Base-by-base conservation (phyloP, 108 stramenopile species). In the Pseudonitzschia delicatissima region DNA sequence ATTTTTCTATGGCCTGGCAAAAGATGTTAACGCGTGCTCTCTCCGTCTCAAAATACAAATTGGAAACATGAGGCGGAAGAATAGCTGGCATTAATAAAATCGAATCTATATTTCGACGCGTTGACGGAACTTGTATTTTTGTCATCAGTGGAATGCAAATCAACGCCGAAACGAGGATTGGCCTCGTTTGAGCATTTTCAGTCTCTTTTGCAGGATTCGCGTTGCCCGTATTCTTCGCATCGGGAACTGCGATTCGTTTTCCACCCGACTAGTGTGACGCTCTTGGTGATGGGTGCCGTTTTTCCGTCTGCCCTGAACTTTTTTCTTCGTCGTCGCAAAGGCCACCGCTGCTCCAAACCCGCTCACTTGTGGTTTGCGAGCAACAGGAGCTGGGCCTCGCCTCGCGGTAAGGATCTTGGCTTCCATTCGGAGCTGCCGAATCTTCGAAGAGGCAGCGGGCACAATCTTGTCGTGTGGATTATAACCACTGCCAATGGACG, bases 301-400 rank as follows among this genome's bases (percentile, higher is more conserved):
- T n/a, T 73, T 60, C 37, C 32, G 27, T 61, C 47, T 15, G 21
- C 32, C n/a, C 32, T 32, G 17, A 17, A 8, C 27, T 40, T 40
- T 59, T 39, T 65, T 67, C 21, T n/a, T 13, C 12, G 45, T 37
- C 21, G 73, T 52, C 0, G 78, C 72, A 63, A 70, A 74, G 5
- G 78, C 78, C 28, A 79, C 78, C 11, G 73, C 73, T 1, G 68
- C 72, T 17, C 78, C 73, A 57, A 79, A 79, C 4, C 69, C 69
- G 3, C 47, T 34, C 48, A 33, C 34, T 28, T 5, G 26, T n/a
- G n/a, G n/a, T 39, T 61, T 33, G 12, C n/a, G 11, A 7, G 61
- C 35, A 12, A 39, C 18, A 13, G 34, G 48, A 57, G 35, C n/a
- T 51, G 45, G 58, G 2, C 48, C 20, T 7, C 73, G 66, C 21